A percentile compares a stretch with the other conserved stretches of the same genome.
These are phyloP conservation scores for Leccinum uliginosum DNA, from an alignment of 768 basidiomycete species.

Conservation along the genomic window DNA sequence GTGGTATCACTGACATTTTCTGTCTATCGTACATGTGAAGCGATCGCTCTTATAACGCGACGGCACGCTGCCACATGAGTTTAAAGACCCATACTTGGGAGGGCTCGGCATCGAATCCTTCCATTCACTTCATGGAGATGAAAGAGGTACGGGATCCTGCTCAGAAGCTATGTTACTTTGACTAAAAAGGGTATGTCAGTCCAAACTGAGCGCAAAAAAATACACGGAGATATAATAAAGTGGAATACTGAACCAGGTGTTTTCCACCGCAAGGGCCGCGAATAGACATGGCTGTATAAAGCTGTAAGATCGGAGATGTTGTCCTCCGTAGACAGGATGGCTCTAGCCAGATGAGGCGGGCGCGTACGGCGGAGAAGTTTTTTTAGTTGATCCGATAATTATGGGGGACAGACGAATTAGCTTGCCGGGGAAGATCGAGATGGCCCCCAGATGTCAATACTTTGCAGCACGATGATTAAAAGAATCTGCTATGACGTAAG, in stretches of 20 bases:
- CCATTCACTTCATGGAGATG: constrained; percentile 9
- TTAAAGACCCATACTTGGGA: constrained; percentile 5
- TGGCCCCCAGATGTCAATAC: not conserved
- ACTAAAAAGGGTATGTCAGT: not conserved
- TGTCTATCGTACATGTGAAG: not conserved
- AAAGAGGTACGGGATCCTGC: constrained; percentile 5
- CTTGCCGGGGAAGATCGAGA: not conserved
- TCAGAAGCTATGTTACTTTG: not conserved
- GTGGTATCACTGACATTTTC: constrained; percentile 5
- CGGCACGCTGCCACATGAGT: not conserved
- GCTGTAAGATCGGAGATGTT: constrained; percentile 1
- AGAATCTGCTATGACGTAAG: too few relatives aligned
- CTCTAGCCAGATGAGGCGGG: not conserved
- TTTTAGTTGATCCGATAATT: constrained; percentile 10
- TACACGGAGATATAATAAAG: not conserved
- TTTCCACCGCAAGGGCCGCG: not conserved
- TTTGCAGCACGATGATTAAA: not conserved
- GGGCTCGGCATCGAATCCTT: constrained; percentile 4
- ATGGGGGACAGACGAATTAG: not conserved
- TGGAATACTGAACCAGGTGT: not conserved
- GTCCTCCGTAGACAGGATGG: not conserved
- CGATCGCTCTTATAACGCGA: constrained; percentile 13
- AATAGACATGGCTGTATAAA: not conserved
- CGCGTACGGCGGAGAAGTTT: not conserved
- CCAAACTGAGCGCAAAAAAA: not conserved